These are phyloP conservation scores for Kondoa subrosea DNA, from an alignment of 768 basidiomycete genomes.

Conservation along the genomic window DNA sequence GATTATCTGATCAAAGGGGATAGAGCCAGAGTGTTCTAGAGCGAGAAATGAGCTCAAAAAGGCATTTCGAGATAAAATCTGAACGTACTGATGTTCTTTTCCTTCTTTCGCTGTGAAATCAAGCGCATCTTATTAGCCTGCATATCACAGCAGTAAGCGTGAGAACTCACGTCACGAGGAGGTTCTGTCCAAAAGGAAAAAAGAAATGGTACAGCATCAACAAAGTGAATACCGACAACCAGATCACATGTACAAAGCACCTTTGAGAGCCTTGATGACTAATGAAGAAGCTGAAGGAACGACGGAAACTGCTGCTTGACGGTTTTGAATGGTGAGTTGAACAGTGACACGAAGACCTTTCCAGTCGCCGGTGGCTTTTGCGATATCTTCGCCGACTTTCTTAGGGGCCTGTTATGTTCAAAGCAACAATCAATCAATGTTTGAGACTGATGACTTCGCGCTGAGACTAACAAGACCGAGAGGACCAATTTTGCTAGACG, in stretches of 20 bases:
- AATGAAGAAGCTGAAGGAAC: slow-evolving; percentile 94
- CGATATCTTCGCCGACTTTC: slow-evolving; percentile 99
- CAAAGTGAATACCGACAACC: not conserved
- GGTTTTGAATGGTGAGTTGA: slow-evolving; percentile 98
- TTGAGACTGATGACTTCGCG: not conserved
- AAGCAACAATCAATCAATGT: not conserved
- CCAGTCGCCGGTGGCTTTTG: slow-evolving; percentile 94
- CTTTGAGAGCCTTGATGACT: slow-evolving; percentile 95
- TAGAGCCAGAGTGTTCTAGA: slow-evolving; percentile 89
- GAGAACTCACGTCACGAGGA: slow-evolving; percentile 51
- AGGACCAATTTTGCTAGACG: slow-evolving; percentile 74
- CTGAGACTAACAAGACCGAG: slow-evolving; percentile 70
- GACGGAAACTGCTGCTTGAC: slow-evolving; percentile 90
- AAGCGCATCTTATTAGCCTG: not conserved
- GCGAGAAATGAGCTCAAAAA: too few relatives aligned
- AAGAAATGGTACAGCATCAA: not conserved
- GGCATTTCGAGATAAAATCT: too few relatives aligned
- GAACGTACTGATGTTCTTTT: slow-evolving; percentile 99
- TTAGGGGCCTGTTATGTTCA: slow-evolving; percentile 64
- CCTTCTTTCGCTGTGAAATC: slow-evolving; percentile 63
- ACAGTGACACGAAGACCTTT: slow-evolving; percentile 99
- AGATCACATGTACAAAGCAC: slow-evolving; percentile 37
- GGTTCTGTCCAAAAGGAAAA: slow-evolving; percentile 48
- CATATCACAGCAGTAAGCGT: not conserved
- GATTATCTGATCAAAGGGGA: slow-evolving; percentile 62